phyloP scores from a whole-genome alignment of 208 protist genomes.

The Blechomonas ayalai region DNA sequence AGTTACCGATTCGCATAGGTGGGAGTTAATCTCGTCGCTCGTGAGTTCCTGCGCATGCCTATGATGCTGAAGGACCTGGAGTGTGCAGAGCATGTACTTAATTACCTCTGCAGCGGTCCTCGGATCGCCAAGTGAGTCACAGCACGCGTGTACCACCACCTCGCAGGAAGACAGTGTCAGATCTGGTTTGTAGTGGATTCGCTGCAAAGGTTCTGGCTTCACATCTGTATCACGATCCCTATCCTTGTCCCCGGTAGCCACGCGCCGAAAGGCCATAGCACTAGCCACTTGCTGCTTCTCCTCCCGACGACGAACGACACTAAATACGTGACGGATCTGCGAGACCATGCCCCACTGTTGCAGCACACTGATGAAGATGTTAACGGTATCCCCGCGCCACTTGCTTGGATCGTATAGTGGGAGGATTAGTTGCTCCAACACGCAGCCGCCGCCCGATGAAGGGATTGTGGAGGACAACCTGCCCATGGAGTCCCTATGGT shows the following conservation, averaged over 20 bases:
- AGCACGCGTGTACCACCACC: conserved; percentile 14
- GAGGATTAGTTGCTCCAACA: conserved; percentile 7
- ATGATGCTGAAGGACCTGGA: no score
- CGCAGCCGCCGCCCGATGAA: neutral
- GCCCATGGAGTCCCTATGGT: no score
- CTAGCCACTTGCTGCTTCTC: conserved; percentile 5
- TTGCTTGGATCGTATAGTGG: conserved; percentile 22
- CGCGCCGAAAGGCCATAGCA: conserved; percentile 1
- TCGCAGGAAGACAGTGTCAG: conserved; percentile 21
- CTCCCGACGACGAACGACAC: conserved; percentile 18
- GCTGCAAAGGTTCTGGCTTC: neutral
- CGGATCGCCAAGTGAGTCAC: neutral
- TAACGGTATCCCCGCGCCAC: conserved; percentile 31
- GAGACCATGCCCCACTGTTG: conserved; percentile 33
- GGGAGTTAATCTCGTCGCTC: no score
- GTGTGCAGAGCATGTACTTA: conserved; percentile 19
- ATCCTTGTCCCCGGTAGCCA: neutral
- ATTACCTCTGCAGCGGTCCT: conserved; percentile 16
- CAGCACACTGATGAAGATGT: conserved; percentile 38
- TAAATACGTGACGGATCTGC: conserved; percentile 39
- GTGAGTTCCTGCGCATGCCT: no score
- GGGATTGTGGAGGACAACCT: neutral
- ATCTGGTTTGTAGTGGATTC: conserved; percentile 10
- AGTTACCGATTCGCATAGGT: no score
- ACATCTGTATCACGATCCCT: neutral